Evolutionary conservation across 2,329 filamentous ascomycete genomes (phyloP).

Genomic region (Lasiodiplodia sp.): DNA sequence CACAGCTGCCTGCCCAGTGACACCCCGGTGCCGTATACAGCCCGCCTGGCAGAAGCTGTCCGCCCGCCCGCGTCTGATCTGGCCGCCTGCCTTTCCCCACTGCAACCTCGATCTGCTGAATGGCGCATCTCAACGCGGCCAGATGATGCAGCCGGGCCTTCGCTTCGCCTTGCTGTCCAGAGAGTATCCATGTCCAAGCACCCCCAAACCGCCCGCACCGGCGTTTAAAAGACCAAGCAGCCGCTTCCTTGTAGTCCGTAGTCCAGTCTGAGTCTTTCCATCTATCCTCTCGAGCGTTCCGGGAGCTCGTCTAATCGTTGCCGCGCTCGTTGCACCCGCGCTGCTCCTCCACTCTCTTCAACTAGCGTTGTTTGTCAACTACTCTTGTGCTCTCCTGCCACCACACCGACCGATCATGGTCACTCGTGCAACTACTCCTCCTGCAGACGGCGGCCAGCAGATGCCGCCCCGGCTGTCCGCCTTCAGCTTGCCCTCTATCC

Average conservation of each 20-base stretch:
- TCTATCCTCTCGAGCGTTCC: not conserved
- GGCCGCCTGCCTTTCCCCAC: constrained; percentile 29
- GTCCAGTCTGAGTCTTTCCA: constrained; percentile 21
- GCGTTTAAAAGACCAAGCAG: constrained; percentile 26
- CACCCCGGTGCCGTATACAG: constrained; percentile 30
- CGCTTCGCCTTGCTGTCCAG: constrained; percentile 23
- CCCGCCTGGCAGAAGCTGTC: constrained; percentile 29
- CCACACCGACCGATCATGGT: constrained; percentile 26
- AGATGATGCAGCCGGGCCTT: constrained; percentile 29
- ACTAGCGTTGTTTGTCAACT: constrained; percentile 26
- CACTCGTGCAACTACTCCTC: constrained; percentile 24
- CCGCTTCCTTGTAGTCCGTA: constrained; percentile 20
- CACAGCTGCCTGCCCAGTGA: constrained; percentile 25
- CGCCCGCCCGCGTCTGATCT: constrained; percentile 25
- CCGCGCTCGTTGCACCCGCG: constrained; percentile 24
- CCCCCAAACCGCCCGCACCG: not conserved
- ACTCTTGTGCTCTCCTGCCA: constrained; percentile 25
- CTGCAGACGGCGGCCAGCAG: constrained; percentile 27
- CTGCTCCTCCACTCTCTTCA: constrained; percentile 17
- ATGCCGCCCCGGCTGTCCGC: constrained; percentile 19
- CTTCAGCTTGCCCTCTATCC: constrained; percentile 21
- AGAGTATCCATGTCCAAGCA: constrained; percentile 20
- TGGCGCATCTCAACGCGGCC: constrained; percentile 27
- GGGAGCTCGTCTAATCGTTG: constrained; percentile 9
- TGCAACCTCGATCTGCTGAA: constrained; percentile 30